Conservation (phyloP, 331 rosid genomes). For the Dryas integrifolia region DNA sequence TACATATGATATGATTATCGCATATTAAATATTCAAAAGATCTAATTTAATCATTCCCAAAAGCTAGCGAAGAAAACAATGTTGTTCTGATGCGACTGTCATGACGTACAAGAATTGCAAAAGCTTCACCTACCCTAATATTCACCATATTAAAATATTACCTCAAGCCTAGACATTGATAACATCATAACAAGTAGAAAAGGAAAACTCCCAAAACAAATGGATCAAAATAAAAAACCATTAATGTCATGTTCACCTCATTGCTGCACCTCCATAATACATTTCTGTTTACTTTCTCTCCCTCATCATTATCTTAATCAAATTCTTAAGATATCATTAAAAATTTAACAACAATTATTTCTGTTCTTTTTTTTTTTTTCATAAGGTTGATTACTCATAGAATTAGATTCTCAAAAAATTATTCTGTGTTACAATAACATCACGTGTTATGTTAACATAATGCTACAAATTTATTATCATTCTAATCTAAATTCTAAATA, state of each 20-base stretch:
- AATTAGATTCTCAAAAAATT: too few species aligned
- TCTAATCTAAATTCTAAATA: too few species aligned
- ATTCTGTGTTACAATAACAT: too few species aligned
- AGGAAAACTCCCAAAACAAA: slow-evolving; percentile 16
- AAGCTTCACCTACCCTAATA: slow-evolving; percentile 38
- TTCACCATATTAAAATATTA: slow-evolving; percentile 13
- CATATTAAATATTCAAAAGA: slow-evolving; percentile 4
- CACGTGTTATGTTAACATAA: too few species aligned
- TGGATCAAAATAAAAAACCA: background rate
- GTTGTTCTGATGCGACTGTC: slow-evolving; percentile 40
- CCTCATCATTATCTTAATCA: background rate
- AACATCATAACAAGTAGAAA: slow-evolving; percentile 1
- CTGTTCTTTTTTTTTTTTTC: too few species aligned
- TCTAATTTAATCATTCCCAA: slow-evolving; percentile 26
- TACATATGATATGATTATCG: background rate
- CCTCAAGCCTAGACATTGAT: slow-evolving; percentile 20
- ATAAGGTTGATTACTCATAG: too few species aligned
- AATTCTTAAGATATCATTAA: background rate
- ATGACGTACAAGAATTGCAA: slow-evolving; percentile 30
- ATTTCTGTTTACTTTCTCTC: background rate
- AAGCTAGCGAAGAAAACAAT: slow-evolving; percentile 50
- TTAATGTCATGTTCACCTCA: slow-evolving; percentile 38
- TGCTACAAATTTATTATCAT: too few species aligned
- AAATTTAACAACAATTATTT: background rate
- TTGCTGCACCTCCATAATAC: slow-evolving; percentile 21